Base-by-base conservation (phyloP, 2,329 filamentous ascomycete species). In the Lasiodiplodia theobromae region DNA sequence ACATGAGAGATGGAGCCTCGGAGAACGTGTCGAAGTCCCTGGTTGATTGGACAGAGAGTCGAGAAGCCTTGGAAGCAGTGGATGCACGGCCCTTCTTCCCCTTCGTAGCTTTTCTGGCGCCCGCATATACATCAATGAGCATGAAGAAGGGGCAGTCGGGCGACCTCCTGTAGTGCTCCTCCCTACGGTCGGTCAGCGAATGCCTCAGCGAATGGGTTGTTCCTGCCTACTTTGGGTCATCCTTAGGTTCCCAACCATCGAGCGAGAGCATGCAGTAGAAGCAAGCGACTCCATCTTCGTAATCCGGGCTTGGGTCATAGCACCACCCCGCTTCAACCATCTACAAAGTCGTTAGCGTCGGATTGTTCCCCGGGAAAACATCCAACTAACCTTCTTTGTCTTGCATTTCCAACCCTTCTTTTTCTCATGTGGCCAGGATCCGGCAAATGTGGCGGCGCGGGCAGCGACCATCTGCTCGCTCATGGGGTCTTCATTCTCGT, bases 281-380 rank as follows among this genome's bases (percentile, higher is more conserved):
- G 77, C 96, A 99, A 12, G 92, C 96, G 11, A 93, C 92, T 82
- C 95, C 92, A 78, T 99, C 96, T 72, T 96, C 91, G 14, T 90
- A 93, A 53, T 95, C 93, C 53, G 88, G 82, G 6, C 89, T 92
- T 0, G 96, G 94, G 28, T 94, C 96, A 80, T 94, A 97, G 77
- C 92, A 94, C 94, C 95, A 99, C 12, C 96, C 96, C 34, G 93
- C 92, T 72, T 95, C 92, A 40, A 93, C 93, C 83, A 98, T 90
- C 89, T 96, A n/a, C 16, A 12, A 8, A 21, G 10, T 1, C 8
- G 37, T 67, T 28, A 62, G 62, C 51, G 25, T 16, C n/a, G 18
- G 37, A 12, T 8, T 10, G 10, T 11, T 12, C 10, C 4, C 10
- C 10, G 21, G n/a, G 18, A 25, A 16, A 58, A 5, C 6, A 16